Evolutionary conservation across 2,329 filamentous ascomycete species (phyloP), one percentile per base, ranked within the genome.

Genomic region (Phaeosphaeriaceae sp.): DNA sequence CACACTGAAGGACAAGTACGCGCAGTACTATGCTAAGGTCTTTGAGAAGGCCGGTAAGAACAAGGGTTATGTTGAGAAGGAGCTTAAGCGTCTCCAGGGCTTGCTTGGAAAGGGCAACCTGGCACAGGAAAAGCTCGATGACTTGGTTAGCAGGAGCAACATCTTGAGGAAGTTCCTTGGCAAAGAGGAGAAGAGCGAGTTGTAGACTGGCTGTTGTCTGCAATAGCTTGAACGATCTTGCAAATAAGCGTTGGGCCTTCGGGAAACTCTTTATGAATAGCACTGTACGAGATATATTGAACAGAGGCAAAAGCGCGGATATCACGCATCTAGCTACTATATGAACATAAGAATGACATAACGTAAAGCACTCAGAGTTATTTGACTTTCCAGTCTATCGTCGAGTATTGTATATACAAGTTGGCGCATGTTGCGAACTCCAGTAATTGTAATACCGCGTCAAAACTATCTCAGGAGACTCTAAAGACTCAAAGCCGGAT

Each of bases 11-110:
- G 86, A 87, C 74, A 90, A 90, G 80, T 96, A 93, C 70, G 90
- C 90, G 38, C 83, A 92, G 76, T 99, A 99, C 84, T 97, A 99
- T 75, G 81, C 94, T 73, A 90, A 90, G 73, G 92, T 96, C 46
- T 88, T 94, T 53, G 85, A 90, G 72, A 97, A 97, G 85, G 79
- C 94, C 57, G 81, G 79, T 71, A 81, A 87, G 74, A 95, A 88
- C 77, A 81, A 88, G 54, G 87, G 81, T 43, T 97, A 90, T 70
- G 90, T 86, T 40, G 79, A 84, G 70, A 97, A 96, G 85, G 93
- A 97, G 81, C 80, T 92, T 56, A 82, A 86, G 53, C 85, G 93
- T 57, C 81, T 97, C 54, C 83, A 90, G 64, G 86, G 87, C 61
- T 83, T 97, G 61, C 78, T 97, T 56, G 83, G 84, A 76, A 96